A percentile compares a stretch with the other conserved stretches of the same genome.
Conservation (phyloP, 345 rosid species). For the Acer negundo region DNA sequence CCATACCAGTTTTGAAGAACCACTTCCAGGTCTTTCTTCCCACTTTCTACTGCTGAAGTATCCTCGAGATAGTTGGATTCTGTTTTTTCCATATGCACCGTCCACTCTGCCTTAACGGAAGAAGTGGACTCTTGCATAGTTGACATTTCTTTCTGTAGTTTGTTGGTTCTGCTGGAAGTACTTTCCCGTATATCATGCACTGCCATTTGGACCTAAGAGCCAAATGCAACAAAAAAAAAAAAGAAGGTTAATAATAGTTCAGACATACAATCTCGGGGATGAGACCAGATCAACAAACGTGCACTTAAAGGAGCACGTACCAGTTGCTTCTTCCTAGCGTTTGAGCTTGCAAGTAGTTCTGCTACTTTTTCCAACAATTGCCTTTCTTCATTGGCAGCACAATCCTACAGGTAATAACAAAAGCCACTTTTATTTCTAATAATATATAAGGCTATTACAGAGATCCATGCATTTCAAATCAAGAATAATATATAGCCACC, state of each 20-base stretch:
- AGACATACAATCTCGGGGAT: slow-evolving; percentile 7
- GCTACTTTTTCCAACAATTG: slow-evolving; percentile 91
- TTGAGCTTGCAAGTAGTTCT: slow-evolving; percentile 79
- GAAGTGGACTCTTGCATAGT: slow-evolving; percentile 85
- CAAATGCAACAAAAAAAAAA: not conserved
- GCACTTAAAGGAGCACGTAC: slow-evolving; percentile 34
- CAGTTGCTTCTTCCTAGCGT: slow-evolving; percentile 86
- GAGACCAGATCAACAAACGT: not conserved
- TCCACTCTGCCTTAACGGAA: slow-evolving; percentile 81
- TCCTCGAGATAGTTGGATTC: slow-evolving; percentile 72
- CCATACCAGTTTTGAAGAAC: slow-evolving; percentile 83
- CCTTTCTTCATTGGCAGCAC: slow-evolving; percentile 84
- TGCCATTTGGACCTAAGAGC: slow-evolving; percentile 79
- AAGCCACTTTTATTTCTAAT: slow-evolving; percentile 8
- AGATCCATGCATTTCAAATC: slow-evolving; percentile 18
- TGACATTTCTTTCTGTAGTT: slow-evolving; percentile 87
- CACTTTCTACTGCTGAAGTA: slow-evolving; percentile 68
- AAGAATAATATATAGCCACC: slow-evolving; percentile 43
- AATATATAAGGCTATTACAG: not conserved
- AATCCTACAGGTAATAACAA: slow-evolving; percentile 52
- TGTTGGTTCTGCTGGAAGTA: slow-evolving; percentile 68
- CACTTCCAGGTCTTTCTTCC: slow-evolving; percentile 78
- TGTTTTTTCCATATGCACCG: slow-evolving; percentile 70
- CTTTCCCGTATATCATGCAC: slow-evolving; percentile 83
- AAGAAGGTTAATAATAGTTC: slow-evolving; percentile 12